phyloP scores from a whole-genome alignment of 2,329 filamentous ascomycete species.

The Boeremia lycopersici region DNA sequence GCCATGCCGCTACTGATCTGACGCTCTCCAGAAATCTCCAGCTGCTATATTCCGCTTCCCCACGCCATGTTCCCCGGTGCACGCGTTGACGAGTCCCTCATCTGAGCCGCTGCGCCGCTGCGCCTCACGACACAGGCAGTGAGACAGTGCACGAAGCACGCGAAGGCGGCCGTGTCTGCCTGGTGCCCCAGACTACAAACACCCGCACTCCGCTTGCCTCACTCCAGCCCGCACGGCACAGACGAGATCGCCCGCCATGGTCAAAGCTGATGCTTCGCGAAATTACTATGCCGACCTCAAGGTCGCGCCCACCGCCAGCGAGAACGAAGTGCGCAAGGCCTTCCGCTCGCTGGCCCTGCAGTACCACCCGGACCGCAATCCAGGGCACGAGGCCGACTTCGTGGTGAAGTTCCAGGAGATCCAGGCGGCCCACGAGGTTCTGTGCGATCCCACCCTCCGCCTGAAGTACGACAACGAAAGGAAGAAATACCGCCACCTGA shows the following conservation, averaged over 20 bases:
- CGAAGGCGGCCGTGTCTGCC: constrained; percentile 24
- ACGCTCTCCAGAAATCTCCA: constrained; percentile 4
- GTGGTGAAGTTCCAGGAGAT: constrained; percentile 85
- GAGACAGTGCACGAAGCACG: constrained; percentile 22
- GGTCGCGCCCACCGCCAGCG: constrained; percentile 68
- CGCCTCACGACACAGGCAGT: constrained; percentile 36
- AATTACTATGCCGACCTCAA: constrained; percentile 90
- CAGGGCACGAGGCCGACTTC: constrained; percentile 78
- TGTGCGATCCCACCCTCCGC: constrained; percentile 64
- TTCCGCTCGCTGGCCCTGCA: constrained; percentile 84
- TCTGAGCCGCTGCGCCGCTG: constrained; percentile 36
- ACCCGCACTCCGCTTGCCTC: constrained; percentile 2
- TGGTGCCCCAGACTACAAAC: constrained; percentile 19
- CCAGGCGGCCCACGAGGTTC: constrained; percentile 81
- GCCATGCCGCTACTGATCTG: constrained; percentile 11
- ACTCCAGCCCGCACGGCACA: constrained; percentile 7
- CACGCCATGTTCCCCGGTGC: constrained; percentile 34
- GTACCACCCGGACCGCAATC: constrained; percentile 89
- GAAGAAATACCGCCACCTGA: constrained; percentile 49
- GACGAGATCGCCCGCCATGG: constrained; percentile 56
- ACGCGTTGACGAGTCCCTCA: constrained; percentile 35
- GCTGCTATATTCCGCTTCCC: background rate
- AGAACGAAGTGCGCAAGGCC: constrained; percentile 81
- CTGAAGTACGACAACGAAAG: constrained; percentile 68
- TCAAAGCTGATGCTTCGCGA: constrained; percentile 69